Conservation (phyloP, 441 rosid genomes). For the Erodium texanum region DNA sequence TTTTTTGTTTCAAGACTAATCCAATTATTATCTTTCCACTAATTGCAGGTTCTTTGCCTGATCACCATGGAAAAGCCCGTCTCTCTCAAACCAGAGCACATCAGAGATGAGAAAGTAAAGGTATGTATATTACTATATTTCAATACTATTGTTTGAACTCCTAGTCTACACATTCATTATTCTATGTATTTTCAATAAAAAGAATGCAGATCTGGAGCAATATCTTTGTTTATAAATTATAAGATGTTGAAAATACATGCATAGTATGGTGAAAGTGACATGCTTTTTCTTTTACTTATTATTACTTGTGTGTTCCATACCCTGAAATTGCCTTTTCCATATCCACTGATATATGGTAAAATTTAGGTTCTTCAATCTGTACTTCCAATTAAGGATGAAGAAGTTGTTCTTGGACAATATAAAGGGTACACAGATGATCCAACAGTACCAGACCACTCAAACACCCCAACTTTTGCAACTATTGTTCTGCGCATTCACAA, state of each 20-base stretch:
- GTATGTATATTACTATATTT: conserved; percentile 28
- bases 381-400: conserved; percentile 79
- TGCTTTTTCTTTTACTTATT: not conserved
- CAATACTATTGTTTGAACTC: conserved; percentile 8
- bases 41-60: conserved; percentile 75
- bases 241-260: not conserved
- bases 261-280: not conserved
- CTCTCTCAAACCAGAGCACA: conserved; percentile 91
- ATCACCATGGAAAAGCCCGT: conserved; percentile 97
- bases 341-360: conserved; percentile 20
- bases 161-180: not conserved
- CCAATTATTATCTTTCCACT: conserved; percentile 11
- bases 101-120: conserved; percentile 99
- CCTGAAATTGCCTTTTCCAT: conserved; percentile 5
- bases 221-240: not conserved
- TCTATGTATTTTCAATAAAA: not conserved
- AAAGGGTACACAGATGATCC: conserved; percentile 85
- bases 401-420: conserved; percentile 94
- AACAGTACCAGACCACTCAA: conserved; percentile 81
- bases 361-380: conserved; percentile 89
- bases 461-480: conserved; percentile 95
- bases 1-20: not conserved
- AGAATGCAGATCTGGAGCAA: not conserved
- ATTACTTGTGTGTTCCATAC: not conserved
- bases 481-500: conserved; percentile 71